These are phyloP conservation scores for Suillus subalutaceus DNA, from an alignment of 768 basidiomycete genomes.

Conservation along the genomic window DNA sequence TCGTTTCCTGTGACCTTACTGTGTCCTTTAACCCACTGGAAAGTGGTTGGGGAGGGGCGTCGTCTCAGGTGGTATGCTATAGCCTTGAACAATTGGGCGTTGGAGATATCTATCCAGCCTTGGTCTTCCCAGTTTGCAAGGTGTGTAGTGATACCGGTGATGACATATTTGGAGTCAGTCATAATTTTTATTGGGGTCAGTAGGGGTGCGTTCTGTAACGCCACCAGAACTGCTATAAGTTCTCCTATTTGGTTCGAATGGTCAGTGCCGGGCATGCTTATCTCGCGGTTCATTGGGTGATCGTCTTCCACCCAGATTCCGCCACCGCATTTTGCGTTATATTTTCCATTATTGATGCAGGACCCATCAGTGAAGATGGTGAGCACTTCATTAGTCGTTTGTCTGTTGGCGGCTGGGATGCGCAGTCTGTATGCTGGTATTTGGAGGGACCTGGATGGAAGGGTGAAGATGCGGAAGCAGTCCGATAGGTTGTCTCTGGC, in stretches of 20 bases:
- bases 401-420: not conserved
- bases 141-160: not conserved
- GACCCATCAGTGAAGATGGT: slow-evolving; percentile 28
- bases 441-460: accelerated
- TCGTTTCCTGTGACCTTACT: not conserved
- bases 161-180: not conserved
- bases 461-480: not conserved
- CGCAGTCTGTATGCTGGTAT: not conserved
- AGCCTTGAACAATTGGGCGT: not conserved
- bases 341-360: slow-evolving; percentile 22
- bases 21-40: not conserved
- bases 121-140: accelerated
- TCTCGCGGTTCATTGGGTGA: not conserved
- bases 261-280: not conserved
- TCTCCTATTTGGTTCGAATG: slow-evolving; percentile 22
- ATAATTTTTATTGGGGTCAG: not conserved
- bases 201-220: not conserved
- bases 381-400: accelerated
- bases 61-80: not conserved
- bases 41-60: not conserved
- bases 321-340: slow-evolving; percentile 20
- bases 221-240: slow-evolving; percentile 6
- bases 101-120: not conserved
- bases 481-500: accelerated
- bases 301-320: slow-evolving; percentile 12